Evolutionary conservation across 2,329 filamentous ascomycete species (phyloP), one percentile per base, ranked within the genome.

Genomic region (Hirsutella thompsonii): DNA sequence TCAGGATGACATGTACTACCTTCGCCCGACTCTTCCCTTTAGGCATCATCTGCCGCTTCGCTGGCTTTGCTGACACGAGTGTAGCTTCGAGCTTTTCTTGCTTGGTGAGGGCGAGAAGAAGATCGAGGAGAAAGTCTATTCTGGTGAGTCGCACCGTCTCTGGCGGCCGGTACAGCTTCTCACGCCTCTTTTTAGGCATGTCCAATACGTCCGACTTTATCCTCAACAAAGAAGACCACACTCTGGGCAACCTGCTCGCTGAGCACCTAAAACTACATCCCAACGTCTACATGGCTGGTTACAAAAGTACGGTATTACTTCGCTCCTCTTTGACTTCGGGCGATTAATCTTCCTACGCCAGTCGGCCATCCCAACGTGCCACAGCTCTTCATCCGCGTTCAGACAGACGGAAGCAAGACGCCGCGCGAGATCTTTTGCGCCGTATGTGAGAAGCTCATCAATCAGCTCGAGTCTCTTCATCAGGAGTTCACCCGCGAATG

Each of bases 201-300:
- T 86, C 90, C 19, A 94, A 94, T 59, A 88, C 85, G n/a, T 84
- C 87, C 9, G 84, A 95, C 63, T 98, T 98, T 67, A 79, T 86
- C 44, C 80, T 98, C 64, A 86, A 87, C 64, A 96, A 95, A 63
- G 92, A 98, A 62, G 92, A 98, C 54, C 90, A 95, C 65, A 95
- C 90, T 1, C 76, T 98, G 20, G 92, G 82, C 52, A 95, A 98
- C 61, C 73, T 98, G 42, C 74, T 98, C 42, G 76, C 83, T 37
- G 81, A 86, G 55, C 85, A 90, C 54, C 81, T 98, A 43, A 80
- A 92, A 66, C 80, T 84, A 59, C 83, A 86, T 54, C 75, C 79
- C 16, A 81, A 93, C 58, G 83, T 98, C 52, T 69, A 83, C 52
- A 94, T 96, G 72, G 81, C 89, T 44, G 92, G 83, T 11, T 98